Evolutionary conservation across 352 stramenopile species (phyloP).

Genomic region (Phytophthora foliorum): DNA sequence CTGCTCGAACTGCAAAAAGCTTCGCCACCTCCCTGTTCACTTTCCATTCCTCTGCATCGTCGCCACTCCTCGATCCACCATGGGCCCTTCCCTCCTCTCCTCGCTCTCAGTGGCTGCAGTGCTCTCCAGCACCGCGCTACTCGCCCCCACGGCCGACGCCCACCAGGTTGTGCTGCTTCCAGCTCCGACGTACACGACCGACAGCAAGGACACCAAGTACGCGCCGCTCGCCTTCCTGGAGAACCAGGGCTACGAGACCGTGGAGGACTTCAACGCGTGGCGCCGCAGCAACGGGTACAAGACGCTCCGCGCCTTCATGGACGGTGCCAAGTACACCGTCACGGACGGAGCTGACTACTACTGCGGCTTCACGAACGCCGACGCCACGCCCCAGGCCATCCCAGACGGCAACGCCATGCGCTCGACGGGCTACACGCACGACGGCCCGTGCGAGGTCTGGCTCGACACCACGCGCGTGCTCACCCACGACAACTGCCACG

Average conservation of each 20-base stretch:
- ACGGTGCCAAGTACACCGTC: constrained; percentile 50
- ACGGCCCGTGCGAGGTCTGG: constrained; percentile 62
- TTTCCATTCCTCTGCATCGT: constrained; percentile 22
- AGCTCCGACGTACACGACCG: constrained; percentile 50
- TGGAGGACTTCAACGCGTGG: constrained; percentile 53
- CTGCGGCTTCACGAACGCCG: constrained; percentile 45
- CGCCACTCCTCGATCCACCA: constrained; percentile 2
- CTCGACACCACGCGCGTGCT: constrained; percentile 53
- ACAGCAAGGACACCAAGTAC: constrained; percentile 49
- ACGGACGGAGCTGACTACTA: constrained; percentile 41
- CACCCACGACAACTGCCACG: constrained; percentile 52
- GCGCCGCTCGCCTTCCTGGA: constrained; percentile 61
- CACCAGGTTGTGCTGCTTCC: constrained; percentile 57
- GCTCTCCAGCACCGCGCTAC: constrained; percentile 39
- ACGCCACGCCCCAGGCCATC: constrained; percentile 41
- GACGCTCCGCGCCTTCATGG: constrained; percentile 59
- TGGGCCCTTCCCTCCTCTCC: constrained; percentile 35
- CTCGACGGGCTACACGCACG: constrained; percentile 59
- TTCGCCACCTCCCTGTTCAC: constrained; percentile 9
- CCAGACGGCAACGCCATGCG: constrained; percentile 42
- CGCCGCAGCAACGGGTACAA: constrained; percentile 55
- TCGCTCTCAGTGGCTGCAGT: constrained; percentile 35
- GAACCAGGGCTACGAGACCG: constrained; percentile 55
- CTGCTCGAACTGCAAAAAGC: constrained; percentile 14
- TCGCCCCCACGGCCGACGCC: constrained; percentile 33